phyloP scores from a whole-genome alignment of 225 moss, liverwort and hornwort species.

The Ulota crispa region DNA sequence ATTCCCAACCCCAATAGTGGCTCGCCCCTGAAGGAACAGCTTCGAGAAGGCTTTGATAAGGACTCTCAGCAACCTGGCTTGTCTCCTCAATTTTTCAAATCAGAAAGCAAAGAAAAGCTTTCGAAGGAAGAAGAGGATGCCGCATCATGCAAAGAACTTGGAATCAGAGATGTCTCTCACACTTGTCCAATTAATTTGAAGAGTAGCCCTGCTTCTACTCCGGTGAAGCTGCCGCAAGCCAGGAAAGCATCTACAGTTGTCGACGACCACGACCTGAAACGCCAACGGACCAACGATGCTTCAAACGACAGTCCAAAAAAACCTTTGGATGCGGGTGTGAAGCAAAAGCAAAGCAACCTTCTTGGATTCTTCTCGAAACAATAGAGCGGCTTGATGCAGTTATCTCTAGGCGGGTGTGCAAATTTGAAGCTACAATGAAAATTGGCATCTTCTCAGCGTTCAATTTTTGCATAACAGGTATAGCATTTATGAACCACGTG shows the following conservation, averaged over 20 bases:
- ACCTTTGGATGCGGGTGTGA: constrained; percentile 22
- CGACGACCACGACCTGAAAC: constrained; percentile 39
- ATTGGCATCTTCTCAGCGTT: neutral
- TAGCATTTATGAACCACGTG: constrained; percentile 5
- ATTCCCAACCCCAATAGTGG: neutral
- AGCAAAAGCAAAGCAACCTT: constrained; percentile 80
- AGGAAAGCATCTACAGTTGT: constrained; percentile 31
- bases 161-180: neutral
- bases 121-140: constrained; percentile 17
- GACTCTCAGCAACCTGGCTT: neutral
- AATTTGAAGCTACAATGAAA: neutral
- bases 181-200: constrained; percentile 2
- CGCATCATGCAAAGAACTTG: constrained; percentile 8
- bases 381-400: constrained; percentile 26
- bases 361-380: constrained; percentile 68
- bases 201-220: constrained; percentile 28
- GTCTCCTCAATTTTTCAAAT: constrained; percentile 11
- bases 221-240: constrained; percentile 25
- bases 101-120: constrained; percentile 15
- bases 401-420: neutral
- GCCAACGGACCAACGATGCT: constrained; percentile 29
- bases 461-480: constrained; percentile 13
- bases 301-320: constrained; percentile 25
- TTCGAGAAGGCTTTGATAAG: constrained; percentile 9
- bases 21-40: constrained; percentile 15